Evolutionary conservation across 176 grass and related monocot species (phyloP), one percentile per base, ranked within the genome.

Genomic region (Zea luxurians): DNA sequence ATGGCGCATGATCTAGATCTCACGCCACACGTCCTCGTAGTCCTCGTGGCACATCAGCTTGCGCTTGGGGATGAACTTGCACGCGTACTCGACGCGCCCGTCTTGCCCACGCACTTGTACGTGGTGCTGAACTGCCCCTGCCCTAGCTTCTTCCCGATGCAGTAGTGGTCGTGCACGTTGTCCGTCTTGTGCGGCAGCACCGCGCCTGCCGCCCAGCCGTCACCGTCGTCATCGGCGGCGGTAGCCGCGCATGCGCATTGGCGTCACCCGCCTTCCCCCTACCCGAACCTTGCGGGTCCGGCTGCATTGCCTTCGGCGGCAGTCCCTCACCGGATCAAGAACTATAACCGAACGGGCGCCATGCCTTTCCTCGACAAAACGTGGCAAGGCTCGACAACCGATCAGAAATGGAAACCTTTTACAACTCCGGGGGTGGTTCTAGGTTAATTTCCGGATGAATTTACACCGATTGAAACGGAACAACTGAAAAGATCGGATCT

Each of bases 1-100:
- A 83, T 97, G 93, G 85, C 93, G 90, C 93, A 97, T 97, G 91
- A 97, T 97, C 87, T 97, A 91, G 91, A 97, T 97, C 93, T 97
- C 93, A 78, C 93, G 88, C 91, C 91, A 97, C 12, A 86, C 94
- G 34, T 93, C 94, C 82, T 93, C 94, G 68, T 92, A 97, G 83
- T 97, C 94, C 86, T 97, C 94, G 38, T 91, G 82, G 84, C 91
- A 97, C 44, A 97, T 86, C 50, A 97, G 91, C 88, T 97, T 97
- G 73, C 94, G 84, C 84, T 97, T 97, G 78, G 94, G 91, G 79
- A 93, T 97, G 68, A 91, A 97, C 73, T 97, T 97, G 91, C 94
- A 97, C 17, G 94, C 94, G 74, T 91, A 97, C 75, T 93, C 80
- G 49, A 41, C 54, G 68, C 91, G 50, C 88, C 80, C 13, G 83